Percentiles rank a stretch among this genome's conserved stretches.
These are phyloP conservation scores for Dioscorea dumetorum DNA, from an alignment of 106 monocot species.

Conservation along the genomic window DNA sequence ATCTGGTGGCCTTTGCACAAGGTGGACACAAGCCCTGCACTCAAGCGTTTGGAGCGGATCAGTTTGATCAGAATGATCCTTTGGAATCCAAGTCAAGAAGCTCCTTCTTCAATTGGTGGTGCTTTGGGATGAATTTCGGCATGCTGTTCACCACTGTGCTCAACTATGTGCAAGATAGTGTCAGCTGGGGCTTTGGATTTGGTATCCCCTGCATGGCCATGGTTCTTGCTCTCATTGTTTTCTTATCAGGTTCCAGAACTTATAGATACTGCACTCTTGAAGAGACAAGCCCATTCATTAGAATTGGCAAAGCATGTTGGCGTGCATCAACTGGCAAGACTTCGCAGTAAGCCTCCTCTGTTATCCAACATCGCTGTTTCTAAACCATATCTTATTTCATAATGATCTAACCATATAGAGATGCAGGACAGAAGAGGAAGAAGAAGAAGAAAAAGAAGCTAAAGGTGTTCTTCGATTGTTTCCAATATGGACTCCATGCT, in stretches of 20 bases:
- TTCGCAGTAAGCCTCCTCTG: neutral
- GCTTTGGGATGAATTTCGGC: conserved; percentile 32
- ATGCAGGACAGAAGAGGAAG: neutral
- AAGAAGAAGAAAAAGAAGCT: too few species aligned
- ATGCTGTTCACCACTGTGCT: conserved; percentile 13
- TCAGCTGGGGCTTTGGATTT: conserved; percentile 73
- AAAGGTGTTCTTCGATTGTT: too few species aligned
- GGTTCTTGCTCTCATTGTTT: conserved; percentile 36
- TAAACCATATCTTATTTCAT: neutral
- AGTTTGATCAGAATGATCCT: conserved; percentile 62
- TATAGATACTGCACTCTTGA: conserved; percentile 39
- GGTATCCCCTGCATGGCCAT: conserved; percentile 58
- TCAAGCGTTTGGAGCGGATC: conserved; percentile 87
- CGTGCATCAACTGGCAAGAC: conserved; percentile 8
- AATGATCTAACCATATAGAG: neutral
- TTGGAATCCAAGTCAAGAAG: conserved; percentile 39
- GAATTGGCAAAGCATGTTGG: conserved; percentile 26
- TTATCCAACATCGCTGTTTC: neutral
- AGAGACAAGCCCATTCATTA: conserved; percentile 25
- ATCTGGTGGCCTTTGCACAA: conserved; percentile 64
- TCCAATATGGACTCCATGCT: too few species aligned
- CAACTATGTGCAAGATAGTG: conserved; percentile 63
- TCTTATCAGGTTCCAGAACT: conserved; percentile 52
- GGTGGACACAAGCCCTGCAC: conserved; percentile 70
- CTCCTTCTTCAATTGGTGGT: conserved; percentile 93